Conservation (phyloP, 441 rosid genomes). For the Syzygium malaccense region DNA sequence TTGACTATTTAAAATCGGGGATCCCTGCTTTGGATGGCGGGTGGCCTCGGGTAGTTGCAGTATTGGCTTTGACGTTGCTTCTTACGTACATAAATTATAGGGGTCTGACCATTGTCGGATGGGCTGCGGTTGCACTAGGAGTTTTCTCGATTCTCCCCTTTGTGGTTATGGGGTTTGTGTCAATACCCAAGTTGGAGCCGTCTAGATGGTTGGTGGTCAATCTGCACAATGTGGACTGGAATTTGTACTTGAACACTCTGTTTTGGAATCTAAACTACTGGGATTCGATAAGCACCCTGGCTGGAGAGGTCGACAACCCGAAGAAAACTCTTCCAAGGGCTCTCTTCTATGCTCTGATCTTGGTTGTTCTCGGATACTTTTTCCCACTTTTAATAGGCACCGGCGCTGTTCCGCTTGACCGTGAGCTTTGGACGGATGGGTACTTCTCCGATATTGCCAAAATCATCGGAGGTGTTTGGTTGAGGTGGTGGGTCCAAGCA, state of each 20-base stretch:
- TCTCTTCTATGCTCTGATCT: slow-evolving; percentile 2
- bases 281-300: neutral
- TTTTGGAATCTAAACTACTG: neutral
- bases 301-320: neutral
- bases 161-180: neutral
- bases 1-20: neutral
- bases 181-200: neutral
- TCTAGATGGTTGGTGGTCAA: neutral
- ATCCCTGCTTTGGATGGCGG: neutral
- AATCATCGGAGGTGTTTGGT: neutral
- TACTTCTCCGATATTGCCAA: slow-evolving; percentile 1
- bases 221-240: neutral
- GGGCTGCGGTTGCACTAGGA: neutral
- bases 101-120: neutral
- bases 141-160: neutral
- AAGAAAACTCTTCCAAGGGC: neutral
- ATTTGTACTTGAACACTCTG: neutral
- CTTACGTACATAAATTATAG: neutral
- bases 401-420: neutral
- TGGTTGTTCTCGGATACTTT: neutral
- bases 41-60: neutral
- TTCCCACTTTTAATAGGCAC: neutral
- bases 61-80: neutral
- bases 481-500: neutral
- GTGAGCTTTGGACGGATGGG: neutral